A percentile compares a stretch with the other conserved stretches of the same genome.
Conservation (phyloP, 805 yeast genomes). For the Barnettozyma pratensis region DNA sequence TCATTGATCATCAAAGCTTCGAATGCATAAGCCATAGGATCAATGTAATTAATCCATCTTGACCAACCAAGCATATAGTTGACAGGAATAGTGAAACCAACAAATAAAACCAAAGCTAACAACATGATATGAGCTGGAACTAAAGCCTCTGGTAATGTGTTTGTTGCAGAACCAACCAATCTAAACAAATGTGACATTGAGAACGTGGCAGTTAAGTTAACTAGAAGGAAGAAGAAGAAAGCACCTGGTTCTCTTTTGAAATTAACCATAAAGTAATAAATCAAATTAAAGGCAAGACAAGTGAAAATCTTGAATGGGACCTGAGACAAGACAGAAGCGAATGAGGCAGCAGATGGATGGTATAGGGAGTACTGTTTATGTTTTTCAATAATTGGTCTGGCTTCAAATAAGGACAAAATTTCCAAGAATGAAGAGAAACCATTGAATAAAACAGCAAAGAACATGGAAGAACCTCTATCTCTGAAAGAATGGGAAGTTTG, state of each 20-base stretch:
- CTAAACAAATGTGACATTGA: conserved; percentile 57
- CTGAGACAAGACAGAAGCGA: conserved; percentile 57
- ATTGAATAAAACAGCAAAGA: conserved; percentile 60
- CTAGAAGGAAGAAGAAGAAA: conserved; percentile 48
- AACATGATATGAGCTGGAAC: conserved; percentile 51
- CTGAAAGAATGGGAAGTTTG: conserved; percentile 42
- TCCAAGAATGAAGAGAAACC: conserved; percentile 59
- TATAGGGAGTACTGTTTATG: conserved; percentile 54
- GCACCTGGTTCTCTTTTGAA: conserved; percentile 48
- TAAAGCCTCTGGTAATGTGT: conserved; percentile 48
- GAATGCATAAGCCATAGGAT: conserved; percentile 54
- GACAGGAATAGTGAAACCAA: conserved; percentile 57
- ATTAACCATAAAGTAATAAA: conserved; percentile 49
- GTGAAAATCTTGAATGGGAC: conserved; percentile 44
- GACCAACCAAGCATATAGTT: conserved; percentile 59
- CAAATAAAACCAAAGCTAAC: conserved; percentile 43
- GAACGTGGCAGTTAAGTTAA: conserved; percentile 39
- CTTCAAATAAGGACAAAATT: conserved; percentile 30
- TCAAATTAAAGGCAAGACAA: conserved; percentile 41
- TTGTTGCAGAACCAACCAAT: conserved; percentile 44
- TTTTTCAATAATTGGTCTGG: conserved; percentile 52
- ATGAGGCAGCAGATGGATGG: conserved; percentile 60
- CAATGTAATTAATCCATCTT: conserved; percentile 56
- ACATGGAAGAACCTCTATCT: conserved; percentile 58
- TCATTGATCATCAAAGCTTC: conserved; percentile 57